Conservation (phyloP, 768 basidiomycete genomes). For the Lactifluus piperatus region DNA sequence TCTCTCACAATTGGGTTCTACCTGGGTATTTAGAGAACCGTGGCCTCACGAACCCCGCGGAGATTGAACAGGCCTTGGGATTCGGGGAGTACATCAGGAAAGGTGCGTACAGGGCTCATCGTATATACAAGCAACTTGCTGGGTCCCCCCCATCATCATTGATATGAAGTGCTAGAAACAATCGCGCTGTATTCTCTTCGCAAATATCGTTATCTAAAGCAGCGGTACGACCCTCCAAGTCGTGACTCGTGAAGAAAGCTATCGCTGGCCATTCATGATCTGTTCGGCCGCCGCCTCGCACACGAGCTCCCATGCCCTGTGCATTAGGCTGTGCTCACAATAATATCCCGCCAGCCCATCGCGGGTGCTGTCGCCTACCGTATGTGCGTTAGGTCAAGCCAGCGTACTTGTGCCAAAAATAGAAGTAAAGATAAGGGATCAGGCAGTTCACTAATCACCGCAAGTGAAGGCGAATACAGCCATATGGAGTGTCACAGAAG, state of each 20-base stretch:
- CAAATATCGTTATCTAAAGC: conserved; percentile 74
- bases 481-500: too few relatives aligned
- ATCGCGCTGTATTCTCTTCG: conserved; percentile 73
- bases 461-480: too few relatives aligned
- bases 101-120: conserved; percentile 36
- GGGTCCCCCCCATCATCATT: neutral
- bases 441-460: too few relatives aligned
- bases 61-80: conserved; percentile 68
- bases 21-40: conserved; percentile 49
- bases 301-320: too few relatives aligned
- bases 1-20: neutral
- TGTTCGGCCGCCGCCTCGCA: too few relatives aligned
- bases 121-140: neutral
- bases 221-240: conserved; percentile 41
- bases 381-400: too few relatives aligned
- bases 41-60: conserved; percentile 50
- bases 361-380: too few relatives aligned
- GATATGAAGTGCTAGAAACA: conserved; percentile 39
- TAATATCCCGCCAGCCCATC: too few relatives aligned
- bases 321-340: too few relatives aligned
- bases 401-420: too few relatives aligned
- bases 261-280: too few relatives aligned
- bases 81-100: conserved; percentile 82
- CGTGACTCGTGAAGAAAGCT: neutral
- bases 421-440: too few relatives aligned